A percentile compares a stretch with the other conserved stretches of the same genome.
Evolutionary conservation across 352 stramenopile genomes (phyloP).

Genomic region (Globisporangium cylindrosporum): DNA sequence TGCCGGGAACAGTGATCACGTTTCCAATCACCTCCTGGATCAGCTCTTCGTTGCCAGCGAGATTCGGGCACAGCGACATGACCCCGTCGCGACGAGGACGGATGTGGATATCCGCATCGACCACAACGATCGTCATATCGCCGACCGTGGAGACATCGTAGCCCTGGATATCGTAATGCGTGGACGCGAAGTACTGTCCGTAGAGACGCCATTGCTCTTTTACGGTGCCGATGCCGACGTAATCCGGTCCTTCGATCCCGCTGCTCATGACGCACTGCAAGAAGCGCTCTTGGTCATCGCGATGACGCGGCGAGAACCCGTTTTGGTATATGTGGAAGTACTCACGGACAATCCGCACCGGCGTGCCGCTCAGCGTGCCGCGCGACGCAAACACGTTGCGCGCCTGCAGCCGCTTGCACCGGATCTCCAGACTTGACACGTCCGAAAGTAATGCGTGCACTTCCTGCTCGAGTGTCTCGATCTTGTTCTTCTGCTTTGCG

Average conservation of each 20-base stretch:
- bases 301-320: constrained; percentile 27
- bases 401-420: constrained; percentile 26
- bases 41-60: constrained; percentile 37
- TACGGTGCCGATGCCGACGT: constrained; percentile 43
- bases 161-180: constrained; percentile 27
- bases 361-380: constrained; percentile 25
- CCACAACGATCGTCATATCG: constrained; percentile 48
- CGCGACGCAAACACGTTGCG: constrained; percentile 35
- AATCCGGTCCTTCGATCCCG: constrained; percentile 45
- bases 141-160: constrained; percentile 30
- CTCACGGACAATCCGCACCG: constrained; percentile 37
- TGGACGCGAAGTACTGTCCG: constrained; percentile 35
- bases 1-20: constrained; percentile 35
- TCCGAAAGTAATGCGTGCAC: constrained; percentile 35
- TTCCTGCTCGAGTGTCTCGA: constrained; percentile 36
- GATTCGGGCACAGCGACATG: constrained; percentile 38
- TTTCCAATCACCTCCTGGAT: constrained; percentile 46
- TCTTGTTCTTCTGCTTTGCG: constrained; percentile 59
- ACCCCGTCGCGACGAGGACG: constrained; percentile 38
- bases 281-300: constrained; percentile 42
- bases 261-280: constrained; percentile 49
- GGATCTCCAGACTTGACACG: constrained; percentile 35
- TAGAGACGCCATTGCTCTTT: constrained; percentile 57
- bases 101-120: constrained; percentile 39
- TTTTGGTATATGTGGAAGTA: constrained; percentile 59